Conservation (phyloP, 495 filamentous ascomycete species). For the Penicillium coffeae region DNA sequence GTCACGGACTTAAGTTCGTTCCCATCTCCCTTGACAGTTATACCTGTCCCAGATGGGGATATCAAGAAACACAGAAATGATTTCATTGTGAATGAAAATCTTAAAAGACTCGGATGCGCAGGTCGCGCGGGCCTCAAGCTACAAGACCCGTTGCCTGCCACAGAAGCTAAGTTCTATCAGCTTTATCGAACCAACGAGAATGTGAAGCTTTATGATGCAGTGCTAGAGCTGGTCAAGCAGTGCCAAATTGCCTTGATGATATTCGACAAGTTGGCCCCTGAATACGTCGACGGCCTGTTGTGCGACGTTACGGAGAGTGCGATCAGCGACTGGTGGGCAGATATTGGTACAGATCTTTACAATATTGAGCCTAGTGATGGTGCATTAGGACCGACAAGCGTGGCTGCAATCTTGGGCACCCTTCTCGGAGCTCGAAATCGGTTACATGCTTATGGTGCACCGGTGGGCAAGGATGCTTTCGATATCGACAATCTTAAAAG, state of each 20-base stretch:
- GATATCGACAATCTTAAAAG: conserved; percentile 77
- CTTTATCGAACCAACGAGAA: conserved; percentile 83
- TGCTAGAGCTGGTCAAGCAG: conserved; percentile 85
- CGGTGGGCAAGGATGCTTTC: conserved; percentile 88
- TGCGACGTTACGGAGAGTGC: conserved; percentile 91
- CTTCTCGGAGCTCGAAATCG: conserved; percentile 87
- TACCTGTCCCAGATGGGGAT: conserved; percentile 83
- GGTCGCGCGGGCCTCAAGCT: conserved; percentile 83
- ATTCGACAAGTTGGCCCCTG: conserved; percentile 81
- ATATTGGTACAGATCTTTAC: conserved; percentile 86
- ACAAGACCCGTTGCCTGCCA: conserved; percentile 68
- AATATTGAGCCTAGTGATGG: conserved; percentile 90
- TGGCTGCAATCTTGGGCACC: conserved; percentile 81
- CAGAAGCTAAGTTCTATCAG: conserved; percentile 86
- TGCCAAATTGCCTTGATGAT: conserved; percentile 86
- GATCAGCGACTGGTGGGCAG: conserved; percentile 93
- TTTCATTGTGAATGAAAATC: conserved; percentile 91
- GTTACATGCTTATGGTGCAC: conserved; percentile 73
- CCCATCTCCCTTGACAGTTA: conserved; percentile 83
- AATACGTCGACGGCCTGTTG: conserved; percentile 87
- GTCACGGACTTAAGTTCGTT: conserved; percentile 90
- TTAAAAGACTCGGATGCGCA: conserved; percentile 89
- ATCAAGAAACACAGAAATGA: conserved; percentile 72
- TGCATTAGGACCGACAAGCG: conserved; percentile 85
- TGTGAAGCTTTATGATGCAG: conserved; percentile 68